Percentiles rank a stretch among this genome's conserved stretches.
Evolutionary conservation across 2,329 filamentous ascomycete genomes (phyloP).

Genomic region (Onygena corvina): DNA sequence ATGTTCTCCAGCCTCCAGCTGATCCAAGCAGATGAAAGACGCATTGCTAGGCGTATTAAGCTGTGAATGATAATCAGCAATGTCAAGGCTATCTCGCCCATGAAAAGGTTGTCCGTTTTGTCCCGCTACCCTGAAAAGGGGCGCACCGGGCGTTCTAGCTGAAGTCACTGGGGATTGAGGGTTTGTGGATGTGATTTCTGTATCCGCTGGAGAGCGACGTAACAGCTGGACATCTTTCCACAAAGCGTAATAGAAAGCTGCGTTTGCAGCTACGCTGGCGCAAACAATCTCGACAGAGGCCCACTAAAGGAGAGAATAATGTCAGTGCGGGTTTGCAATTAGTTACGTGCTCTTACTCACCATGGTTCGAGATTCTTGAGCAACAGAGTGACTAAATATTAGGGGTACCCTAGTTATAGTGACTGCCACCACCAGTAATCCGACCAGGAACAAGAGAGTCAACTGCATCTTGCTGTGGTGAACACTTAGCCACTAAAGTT

Average conservation of each 20-base stretch:
- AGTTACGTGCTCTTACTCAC: constrained; percentile 10
- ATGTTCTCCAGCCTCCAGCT: not conserved
- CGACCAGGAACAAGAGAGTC: constrained; percentile 15
- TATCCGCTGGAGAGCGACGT: not conserved
- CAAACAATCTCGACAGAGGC: constrained; percentile 16
- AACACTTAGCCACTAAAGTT: not conserved
- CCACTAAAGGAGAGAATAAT: constrained; percentile 9
- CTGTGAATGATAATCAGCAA: not conserved
- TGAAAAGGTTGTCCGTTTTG: not conserved
- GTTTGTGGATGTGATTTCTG: not conserved
- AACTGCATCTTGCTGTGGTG: constrained; percentile 14
- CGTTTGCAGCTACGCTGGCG: constrained; percentile 14
- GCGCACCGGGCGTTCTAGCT: not conserved
- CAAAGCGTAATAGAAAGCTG: constrained; percentile 15
- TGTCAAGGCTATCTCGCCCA: not conserved
- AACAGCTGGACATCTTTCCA: constrained; percentile 13
- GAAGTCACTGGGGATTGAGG: not conserved
- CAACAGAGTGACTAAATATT: constrained; percentile 11
- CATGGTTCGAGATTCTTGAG: constrained; percentile 14
- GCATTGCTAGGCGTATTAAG: not conserved
- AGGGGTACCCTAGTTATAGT: constrained; percentile 16
- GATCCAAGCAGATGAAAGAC: not conserved
- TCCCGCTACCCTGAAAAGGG: not conserved
- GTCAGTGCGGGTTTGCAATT: not conserved
- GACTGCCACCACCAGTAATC: constrained; percentile 13